These are phyloP conservation scores for Myriosclerotinia duriaeana DNA, from an alignment of 2,329 filamentous ascomycete genomes.

Conservation along the genomic window DNA sequence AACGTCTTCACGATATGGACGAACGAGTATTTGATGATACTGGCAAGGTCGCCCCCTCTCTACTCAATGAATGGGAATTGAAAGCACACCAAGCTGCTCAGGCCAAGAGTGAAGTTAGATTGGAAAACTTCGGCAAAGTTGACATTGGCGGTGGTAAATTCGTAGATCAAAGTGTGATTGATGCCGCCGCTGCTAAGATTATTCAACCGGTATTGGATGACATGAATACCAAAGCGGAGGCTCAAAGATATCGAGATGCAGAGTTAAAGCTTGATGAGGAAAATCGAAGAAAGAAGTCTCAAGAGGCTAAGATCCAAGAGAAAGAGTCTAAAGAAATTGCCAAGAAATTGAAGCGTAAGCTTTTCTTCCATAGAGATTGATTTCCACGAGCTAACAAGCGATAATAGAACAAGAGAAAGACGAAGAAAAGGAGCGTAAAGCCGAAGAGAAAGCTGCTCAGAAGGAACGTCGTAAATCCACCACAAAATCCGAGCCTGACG, in stretches of 20 bases:
- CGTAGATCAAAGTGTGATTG: conserved; percentile 74
- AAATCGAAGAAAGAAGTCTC: conserved; percentile 59
- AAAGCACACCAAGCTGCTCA: conserved; percentile 71
- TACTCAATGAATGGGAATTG: conserved; percentile 74
- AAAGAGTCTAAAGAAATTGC: conserved; percentile 55
- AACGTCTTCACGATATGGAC: conserved; percentile 76
- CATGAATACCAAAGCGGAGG: conserved; percentile 75
- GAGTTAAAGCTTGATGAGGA: conserved; percentile 64
- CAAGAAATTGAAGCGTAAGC: conserved; percentile 60
- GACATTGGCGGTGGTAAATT: conserved; percentile 79
- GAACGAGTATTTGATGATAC: conserved; percentile 75
- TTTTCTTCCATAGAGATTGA: neutral
- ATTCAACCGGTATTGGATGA: conserved; percentile 84
- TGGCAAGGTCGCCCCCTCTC: conserved; percentile 67
- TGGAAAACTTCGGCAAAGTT: conserved; percentile 57
- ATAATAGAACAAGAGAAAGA: conserved; percentile 43
- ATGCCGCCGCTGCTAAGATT: conserved; percentile 72
- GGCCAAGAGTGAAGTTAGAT: conserved; percentile 60
- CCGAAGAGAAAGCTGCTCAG: conserved; percentile 52
- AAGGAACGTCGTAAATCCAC: conserved; percentile 55
- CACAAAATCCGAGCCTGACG: conserved; percentile 12
- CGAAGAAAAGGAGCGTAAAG: conserved; percentile 50
- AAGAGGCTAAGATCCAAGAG: conserved; percentile 55
- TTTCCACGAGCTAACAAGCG: neutral
- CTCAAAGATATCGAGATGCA: conserved; percentile 65